A percentile compares a stretch with the other conserved stretches of the same genome.
These are phyloP conservation scores for Apiospora pterosperma DNA, from an alignment of 2,329 filamentous ascomycete genomes.

Conservation along the genomic window DNA sequence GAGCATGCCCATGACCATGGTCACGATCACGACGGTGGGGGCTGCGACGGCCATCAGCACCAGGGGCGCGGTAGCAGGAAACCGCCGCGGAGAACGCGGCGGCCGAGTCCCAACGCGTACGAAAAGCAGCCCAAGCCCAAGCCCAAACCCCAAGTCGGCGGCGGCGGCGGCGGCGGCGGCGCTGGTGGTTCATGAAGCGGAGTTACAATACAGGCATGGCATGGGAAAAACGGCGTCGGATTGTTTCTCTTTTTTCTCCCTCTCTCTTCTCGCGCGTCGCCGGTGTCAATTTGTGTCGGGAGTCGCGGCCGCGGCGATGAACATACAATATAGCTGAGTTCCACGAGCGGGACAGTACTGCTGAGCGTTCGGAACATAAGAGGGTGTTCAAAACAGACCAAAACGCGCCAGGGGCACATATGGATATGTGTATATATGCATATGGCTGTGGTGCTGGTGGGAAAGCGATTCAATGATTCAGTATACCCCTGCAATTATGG, in stretches of 20 bases:
- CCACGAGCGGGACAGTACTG: not conserved
- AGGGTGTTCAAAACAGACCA: not conserved
- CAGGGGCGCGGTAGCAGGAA: slow-evolving; percentile 32
- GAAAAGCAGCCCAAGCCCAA: slow-evolving; percentile 67
- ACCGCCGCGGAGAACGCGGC: slow-evolving; percentile 42
- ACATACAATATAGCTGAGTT: not conserved
- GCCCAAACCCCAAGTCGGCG: slow-evolving; percentile 25
- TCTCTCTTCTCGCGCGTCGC: no score
- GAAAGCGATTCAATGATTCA: not conserved
- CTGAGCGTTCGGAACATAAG: not conserved
- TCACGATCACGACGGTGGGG: slow-evolving; percentile 34
- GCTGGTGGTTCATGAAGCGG: not conserved
- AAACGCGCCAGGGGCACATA: not conserved
- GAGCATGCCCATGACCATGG: slow-evolving; percentile 27
- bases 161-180: slow-evolving; percentile 2
- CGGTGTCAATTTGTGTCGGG: not conserved
- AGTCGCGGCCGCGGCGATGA: not conserved
- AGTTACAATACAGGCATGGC: not conserved
- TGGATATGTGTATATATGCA: not conserved
- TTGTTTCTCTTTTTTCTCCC: not conserved
- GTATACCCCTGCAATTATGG: not conserved
- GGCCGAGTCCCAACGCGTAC: slow-evolving; percentile 76
- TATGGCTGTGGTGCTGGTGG: not conserved
- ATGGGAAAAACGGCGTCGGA: not conserved
- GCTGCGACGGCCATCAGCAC: slow-evolving; percentile 31